Conservation (phyloP, 139 green algal species). For the Eudorina sp. region DNA sequence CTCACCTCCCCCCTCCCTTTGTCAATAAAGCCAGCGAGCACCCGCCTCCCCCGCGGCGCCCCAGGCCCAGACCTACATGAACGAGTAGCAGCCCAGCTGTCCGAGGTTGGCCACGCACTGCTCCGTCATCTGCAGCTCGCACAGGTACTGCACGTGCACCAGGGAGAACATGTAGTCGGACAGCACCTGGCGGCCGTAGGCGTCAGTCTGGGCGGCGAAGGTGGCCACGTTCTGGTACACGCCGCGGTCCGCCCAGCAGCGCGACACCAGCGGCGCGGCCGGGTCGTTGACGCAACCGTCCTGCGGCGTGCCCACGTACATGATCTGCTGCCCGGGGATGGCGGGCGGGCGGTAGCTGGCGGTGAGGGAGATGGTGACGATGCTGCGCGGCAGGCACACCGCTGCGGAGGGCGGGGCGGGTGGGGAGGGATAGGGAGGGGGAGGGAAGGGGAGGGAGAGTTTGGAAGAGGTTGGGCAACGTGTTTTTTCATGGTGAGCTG, state of each 20-base stretch:
- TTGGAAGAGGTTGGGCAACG: not conserved
- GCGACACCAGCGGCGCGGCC: not conserved
- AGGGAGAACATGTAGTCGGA: not conserved
- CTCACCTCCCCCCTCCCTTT: too few species aligned
- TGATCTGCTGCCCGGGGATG: not conserved
- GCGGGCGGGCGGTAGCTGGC: not conserved
- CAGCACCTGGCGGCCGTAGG: not conserved
- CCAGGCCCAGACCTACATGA: slow-evolving; percentile 20
- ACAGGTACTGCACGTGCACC: not conserved
- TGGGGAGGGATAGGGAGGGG: not conserved
- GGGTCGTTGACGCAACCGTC: not conserved
- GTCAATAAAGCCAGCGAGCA: too few species aligned
- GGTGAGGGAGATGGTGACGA: not conserved
- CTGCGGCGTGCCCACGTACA: not conserved
- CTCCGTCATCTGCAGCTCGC: not conserved
- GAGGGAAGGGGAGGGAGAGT: not conserved
- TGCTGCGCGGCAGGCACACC: not conserved
- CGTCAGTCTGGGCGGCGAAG: not conserved
- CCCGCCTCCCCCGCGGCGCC: too few species aligned
- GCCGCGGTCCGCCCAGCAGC: slow-evolving; percentile 2
- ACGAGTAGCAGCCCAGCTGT: not conserved
- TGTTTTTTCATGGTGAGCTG: not conserved
- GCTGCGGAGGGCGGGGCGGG: not conserved
- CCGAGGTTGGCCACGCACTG: not conserved
- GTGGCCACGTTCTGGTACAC: not conserved